A percentile compares a stretch with the other conserved stretches of the same genome.
Evolutionary conservation across 2,329 filamentous ascomycete species (phyloP).

Genomic region (Apiospora rasikravindrae): DNA sequence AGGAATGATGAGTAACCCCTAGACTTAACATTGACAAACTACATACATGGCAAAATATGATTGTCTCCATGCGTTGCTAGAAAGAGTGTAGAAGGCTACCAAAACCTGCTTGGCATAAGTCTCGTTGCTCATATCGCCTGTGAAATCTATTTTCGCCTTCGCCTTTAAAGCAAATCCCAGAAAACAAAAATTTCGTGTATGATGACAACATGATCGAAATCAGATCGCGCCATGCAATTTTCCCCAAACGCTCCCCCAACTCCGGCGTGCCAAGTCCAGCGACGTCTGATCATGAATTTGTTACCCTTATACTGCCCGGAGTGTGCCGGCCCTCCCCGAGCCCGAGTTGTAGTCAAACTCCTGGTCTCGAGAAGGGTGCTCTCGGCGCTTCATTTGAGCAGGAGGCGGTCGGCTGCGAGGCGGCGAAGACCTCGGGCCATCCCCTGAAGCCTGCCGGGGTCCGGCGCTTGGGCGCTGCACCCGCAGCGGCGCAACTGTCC

Average conservation of each 20-base stretch:
- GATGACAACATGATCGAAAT: not conserved
- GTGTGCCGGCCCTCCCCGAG: slow-evolving; percentile 36
- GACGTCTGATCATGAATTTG: not conserved
- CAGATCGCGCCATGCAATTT: not conserved
- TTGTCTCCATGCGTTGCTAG: not conserved
- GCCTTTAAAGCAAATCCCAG: not conserved
- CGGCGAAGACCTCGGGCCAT: slow-evolving; percentile 10
- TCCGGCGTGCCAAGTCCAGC: not conserved
- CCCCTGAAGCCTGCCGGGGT: slow-evolving; percentile 13
- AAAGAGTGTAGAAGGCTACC: not conserved
- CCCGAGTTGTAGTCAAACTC: slow-evolving; percentile 35
- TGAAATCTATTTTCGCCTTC: slow-evolving; percentile 1
- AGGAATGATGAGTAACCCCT: not conserved
- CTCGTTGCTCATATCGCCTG: slow-evolving; percentile 7
- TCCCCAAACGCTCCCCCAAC: not conserved
- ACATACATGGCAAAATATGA: not conserved
- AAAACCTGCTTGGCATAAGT: slow-evolving; percentile 12
- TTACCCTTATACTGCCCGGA: slow-evolving; percentile 37
- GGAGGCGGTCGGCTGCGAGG: slow-evolving; percentile 6
- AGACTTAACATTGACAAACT: not conserved
- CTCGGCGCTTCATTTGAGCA: slow-evolving; percentile 15
- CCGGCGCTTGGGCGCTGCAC: slow-evolving; percentile 2
- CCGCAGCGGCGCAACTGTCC: not conserved
- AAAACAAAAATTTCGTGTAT: not conserved
- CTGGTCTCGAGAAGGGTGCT: slow-evolving; percentile 28